phyloP scores from a whole-genome alignment of 228 moss, liverwort and hornwort species.

The Sphagnum magellanicum region DNA sequence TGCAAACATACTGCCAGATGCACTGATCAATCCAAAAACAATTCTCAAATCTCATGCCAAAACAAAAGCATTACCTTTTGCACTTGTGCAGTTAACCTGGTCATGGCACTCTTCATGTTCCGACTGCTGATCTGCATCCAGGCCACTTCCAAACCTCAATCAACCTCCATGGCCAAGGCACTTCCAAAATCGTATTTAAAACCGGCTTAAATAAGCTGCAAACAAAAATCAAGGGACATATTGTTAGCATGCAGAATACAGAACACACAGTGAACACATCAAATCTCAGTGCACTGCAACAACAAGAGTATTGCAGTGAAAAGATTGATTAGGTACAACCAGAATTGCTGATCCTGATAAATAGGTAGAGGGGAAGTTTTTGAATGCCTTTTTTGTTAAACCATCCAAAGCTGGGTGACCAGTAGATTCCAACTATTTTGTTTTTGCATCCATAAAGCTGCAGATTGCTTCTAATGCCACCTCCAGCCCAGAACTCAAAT shows the following conservation, averaged over 20 bases:
- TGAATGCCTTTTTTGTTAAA: slow-evolving; percentile 56
- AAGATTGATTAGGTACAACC: no score
- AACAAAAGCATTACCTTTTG: slow-evolving; percentile 60
- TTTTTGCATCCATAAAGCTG: slow-evolving; percentile 93
- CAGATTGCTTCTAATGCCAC: slow-evolving; percentile 98
- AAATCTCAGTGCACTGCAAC: neutral
- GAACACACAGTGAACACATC: neutral
- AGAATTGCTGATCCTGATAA: slow-evolving; percentile 3
- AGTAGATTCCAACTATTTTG: slow-evolving; percentile 78
- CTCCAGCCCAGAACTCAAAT: slow-evolving; percentile 99
- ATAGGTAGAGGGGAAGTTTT: neutral
- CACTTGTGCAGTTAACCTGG: slow-evolving; percentile 90
- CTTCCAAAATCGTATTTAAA: no score
- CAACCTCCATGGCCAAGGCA: neutral
- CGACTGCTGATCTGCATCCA: slow-evolving; percentile 75
- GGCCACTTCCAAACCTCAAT: neutral
- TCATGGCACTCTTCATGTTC: slow-evolving; percentile 95
- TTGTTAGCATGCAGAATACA: neutral
- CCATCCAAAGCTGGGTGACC: slow-evolving; percentile 97
- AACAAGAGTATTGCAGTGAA: no score
- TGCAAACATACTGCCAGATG: no score
- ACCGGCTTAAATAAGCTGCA: no score
- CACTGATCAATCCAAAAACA: no score
- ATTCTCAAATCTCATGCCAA: no score
- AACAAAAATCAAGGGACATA: no score